Base-by-base conservation (phyloP, 1,284 basidiomycete species). In the Volvariella surrecta region DNA sequence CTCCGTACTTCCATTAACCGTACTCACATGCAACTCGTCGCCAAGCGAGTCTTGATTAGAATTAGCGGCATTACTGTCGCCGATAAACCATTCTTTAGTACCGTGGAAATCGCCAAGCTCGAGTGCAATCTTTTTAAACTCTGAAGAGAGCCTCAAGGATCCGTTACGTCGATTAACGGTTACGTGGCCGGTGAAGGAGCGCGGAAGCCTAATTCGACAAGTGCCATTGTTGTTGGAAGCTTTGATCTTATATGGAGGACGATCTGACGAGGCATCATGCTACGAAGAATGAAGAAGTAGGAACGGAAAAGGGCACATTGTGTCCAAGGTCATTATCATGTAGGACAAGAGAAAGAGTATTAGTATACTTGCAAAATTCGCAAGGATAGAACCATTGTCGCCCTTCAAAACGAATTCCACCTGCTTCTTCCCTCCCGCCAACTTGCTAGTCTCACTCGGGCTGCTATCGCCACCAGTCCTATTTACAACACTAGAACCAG, bases 121-220 rank as follows among this genome's bases (percentile, higher is more conserved):
- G 8, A 19, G 6, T 6, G 18, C n/a, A 16, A 7, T 15, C 7
- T 8, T 4, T 30, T 22, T 17, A 24, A 45, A 18, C 7, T 16
- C 31, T 3, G 28, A 16, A 0, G 44, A 45, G 32, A 45, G 8
- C 19, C 22, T 41, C 10, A 45, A 16, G 8, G 8, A 22, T 10
- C 44, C 44, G 19, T 45, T 40, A 15, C 15, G n/a, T 2, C 28
- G 19, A n/a, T 7, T 16, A 10, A 31, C 19, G 3, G 32, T 16
- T 4, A 45, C 16, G 2, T 35, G 19, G 13, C 44, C 44, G 3
- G 2, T 21, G 20, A 42, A 45, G 4, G 44, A 45, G 4, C 44
- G 30, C 4, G 44, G 44, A 13, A 45, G 37, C 32, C 17, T 16
- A 6, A 42, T n/a, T 16, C 19, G 17, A 19, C 35, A 30, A n/a